These are phyloP conservation scores for Escallonia herrerae DNA, from an alignment of 129 eudicot species.

Conservation along the genomic window DNA sequence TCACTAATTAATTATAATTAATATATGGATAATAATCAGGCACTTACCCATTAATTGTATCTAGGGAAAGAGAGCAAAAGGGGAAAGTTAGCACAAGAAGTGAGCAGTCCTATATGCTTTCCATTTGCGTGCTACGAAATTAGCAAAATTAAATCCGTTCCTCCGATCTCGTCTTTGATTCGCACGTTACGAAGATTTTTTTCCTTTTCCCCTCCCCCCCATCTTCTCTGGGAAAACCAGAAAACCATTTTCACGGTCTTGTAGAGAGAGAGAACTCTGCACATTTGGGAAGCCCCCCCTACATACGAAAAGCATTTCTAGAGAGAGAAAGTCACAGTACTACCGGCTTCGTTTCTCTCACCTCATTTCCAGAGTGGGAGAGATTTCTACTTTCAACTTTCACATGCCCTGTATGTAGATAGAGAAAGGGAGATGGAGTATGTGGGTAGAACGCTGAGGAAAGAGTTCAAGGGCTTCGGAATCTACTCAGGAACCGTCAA, in stretches of 20 bases:
- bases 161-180: neutral
- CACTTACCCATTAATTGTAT: too few species aligned
- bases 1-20: too few species aligned
- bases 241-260: too few species aligned
- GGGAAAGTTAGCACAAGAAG: too few species aligned
- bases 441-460: constrained; percentile 57
- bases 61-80: too few species aligned
- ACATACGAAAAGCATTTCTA: neutral
- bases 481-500: constrained; percentile 40
- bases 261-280: constrained; percentile 2
- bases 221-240: neutral
- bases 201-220: neutral
- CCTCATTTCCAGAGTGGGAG: constrained; percentile 4
- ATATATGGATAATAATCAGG: too few species aligned
- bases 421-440: constrained; percentile 48
- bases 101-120: too few species aligned
- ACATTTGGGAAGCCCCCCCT: neutral
- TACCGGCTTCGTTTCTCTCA: neutral
- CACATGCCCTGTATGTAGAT: constrained; percentile 1
- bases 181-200: neutral
- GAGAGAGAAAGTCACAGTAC: constrained; percentile 7
- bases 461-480: constrained; percentile 42
- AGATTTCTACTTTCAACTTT: neutral
- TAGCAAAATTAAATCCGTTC: too few species aligned
- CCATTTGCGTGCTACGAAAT: too few species aligned